Base-by-base conservation (phyloP, 441 rosid species). In the Arabidopsis lyrata region DNA sequence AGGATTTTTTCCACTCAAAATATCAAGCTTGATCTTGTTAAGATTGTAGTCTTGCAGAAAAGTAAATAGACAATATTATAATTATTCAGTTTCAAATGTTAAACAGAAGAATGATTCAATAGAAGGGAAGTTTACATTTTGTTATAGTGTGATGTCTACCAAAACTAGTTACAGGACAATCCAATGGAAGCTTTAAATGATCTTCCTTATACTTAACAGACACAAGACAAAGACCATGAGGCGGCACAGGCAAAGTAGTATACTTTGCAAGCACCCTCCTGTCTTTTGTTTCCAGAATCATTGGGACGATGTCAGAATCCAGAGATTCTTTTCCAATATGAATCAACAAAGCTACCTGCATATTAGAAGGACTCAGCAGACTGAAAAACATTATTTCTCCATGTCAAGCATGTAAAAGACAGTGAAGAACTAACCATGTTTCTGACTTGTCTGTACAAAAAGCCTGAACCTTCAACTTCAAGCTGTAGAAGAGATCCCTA, bases 401-500 rank as follows among this genome's bases (percentile, higher is more conserved):
- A 15, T 42, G 53, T 59, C 16, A 39, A 34, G 32, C 22, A 24
- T 1, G 24, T 32, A 34, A n/a, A n/a, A n/a, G n/a, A 72, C 56
- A 24, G 8, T 12, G 48, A 3, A 54, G 22, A 14, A 55, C 81
- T 77, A 71, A 89, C 97, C 97, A 94, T 92, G 86, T 95, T 90
- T 58, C 97, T 84, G 32, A 89, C 97, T 90, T 89, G 97, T 83
- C 94, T 77, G 64, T 95, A 92, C 82, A 92, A 68, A 82, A 92
- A 92, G 39, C 94, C 97, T 0, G 97, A 81, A 75, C 99, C 97
- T 85, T 90, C 97, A 59, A 92, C 97, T 79, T 95, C 91, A 29
- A 92, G 81, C 83, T 86, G 90, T 55, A 92, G 63, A 38, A 92
- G 86, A 78, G 93, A 70, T 56, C 97, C 97, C 97, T 92, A 73